Base-by-base conservation (phyloP, 768 basidiomycete species). In the Cytidiella melzeri region DNA sequence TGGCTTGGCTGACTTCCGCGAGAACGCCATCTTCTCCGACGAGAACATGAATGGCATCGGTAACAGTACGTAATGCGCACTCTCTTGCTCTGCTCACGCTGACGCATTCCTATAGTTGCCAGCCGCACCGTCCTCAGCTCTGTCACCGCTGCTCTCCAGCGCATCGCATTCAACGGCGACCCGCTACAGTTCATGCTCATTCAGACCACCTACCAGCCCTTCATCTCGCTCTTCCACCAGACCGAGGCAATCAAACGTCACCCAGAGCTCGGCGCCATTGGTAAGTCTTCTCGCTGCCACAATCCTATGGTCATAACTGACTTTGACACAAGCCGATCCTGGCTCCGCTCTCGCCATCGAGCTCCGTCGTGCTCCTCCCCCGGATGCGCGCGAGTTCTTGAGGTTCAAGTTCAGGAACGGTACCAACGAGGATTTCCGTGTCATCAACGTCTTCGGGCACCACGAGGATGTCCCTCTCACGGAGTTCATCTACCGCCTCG, bases 401-500 rank as follows among this genome's bases (percentile, higher is more conserved):
- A 84, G 87, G 62, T 76, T 91, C 78, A 83, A 78, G 66, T 89
- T 90, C 78, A 84, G 79, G 78, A 91, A 91, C 67, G 89, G 88
- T 43, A 87, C 88, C 45, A 53, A 66, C 45, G 71, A 70, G 49
- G 68, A 70, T 61, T 90, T 86, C 73, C 64, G 75, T 57, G 80
- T 80, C 52, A 67, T 87, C 64, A 80, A 87, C 57, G 82, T 81
- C 62, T 90, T 88, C 64, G 84, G 81, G 51, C 81, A 84, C 70
- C 72, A 76, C 50, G 70, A 79, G 48, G 88, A 90, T 61, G 84
- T 91, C 59, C 83, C 87, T 43, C 73, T 90, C 60, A 88, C 87
- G 12, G 86, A 89, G 62, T 90, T 91, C 73, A 84, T 89, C 64
- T 87, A 88, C 73, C 78, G 83, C 48, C 74, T 83, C 47, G 83